Evolutionary conservation across 1,139 yeast genomes (phyloP), one percentile per base, ranked within the genome.

Genomic region (Taiozyma onychis): DNA sequence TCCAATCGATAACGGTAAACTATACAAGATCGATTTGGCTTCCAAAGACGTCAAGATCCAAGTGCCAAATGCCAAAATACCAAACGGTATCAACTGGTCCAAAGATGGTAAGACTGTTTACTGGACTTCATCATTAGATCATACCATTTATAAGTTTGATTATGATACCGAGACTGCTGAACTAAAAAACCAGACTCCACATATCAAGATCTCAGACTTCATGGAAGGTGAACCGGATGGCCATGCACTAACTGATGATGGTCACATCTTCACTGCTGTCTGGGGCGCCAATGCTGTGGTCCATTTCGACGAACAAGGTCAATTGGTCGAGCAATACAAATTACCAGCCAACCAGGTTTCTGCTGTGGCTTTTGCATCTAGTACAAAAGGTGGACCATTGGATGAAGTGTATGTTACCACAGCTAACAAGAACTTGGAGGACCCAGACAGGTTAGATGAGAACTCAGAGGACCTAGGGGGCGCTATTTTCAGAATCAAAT

Each of bases 31-130:
- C 44, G 64, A 64, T 39, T 49, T 62, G 7, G 49, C 60, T 6
- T 58, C 57, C 2, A 65, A 60, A n/a, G 54, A 58, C 8, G 56
- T 65, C 21, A 55, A 61, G 11, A 55, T 58, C 37, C 61, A 73
- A 6, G 63, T 72, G 54, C 68, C 69, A 37, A 63, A 70, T 27
- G 67, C 76, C 39, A 65, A 66, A 41, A 84, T 86, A 52, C 78
- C 93, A 22, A 90, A 90, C 63, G 96, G 97, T n/a, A 74, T 90
- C 57, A 87, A 85, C 34, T 91, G 89, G 77, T 71, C 75, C 43
- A 66, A 67, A 43, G 79, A 76, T 49, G 73, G 75, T 11, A 74
- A 71, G 41, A 68, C 69, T 45, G 72, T 88, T 62, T 85, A 76
- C 61, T 83, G 89, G 78, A 87, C 93, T 3, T 95, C 88, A 59